These are phyloP conservation scores for Zasmidium citrigriseum DNA, from an alignment of 2,329 filamentous ascomycete genomes.

Conservation along the genomic window DNA sequence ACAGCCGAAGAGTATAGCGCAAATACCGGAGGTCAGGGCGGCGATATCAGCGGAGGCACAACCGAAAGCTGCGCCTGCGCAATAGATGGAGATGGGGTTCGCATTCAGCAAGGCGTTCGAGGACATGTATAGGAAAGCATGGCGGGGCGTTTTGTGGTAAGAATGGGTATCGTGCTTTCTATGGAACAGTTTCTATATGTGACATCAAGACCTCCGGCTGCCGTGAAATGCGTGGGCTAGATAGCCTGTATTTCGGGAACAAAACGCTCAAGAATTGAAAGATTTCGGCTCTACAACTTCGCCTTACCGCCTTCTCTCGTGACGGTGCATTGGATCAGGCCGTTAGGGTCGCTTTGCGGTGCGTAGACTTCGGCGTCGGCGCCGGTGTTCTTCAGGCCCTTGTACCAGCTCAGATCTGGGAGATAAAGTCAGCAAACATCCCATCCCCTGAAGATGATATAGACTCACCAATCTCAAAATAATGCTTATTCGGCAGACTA, in stretches of 20 bases:
- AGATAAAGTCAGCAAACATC: conserved; percentile 11
- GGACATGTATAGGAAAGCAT: conserved; percentile 12
- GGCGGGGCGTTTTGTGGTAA: conserved; percentile 2
- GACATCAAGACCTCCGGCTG: background rate
- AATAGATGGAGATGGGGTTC: background rate
- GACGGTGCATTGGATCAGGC: conserved; percentile 92
- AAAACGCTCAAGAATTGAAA: background rate
- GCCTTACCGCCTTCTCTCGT: conserved; percentile 51
- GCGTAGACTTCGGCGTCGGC: conserved; percentile 94
- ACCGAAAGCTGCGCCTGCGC: conserved; percentile 1
- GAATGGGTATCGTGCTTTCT: conserved; percentile 6
- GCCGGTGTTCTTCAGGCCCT: conserved; percentile 91
- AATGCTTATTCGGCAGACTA: conserved; percentile 94
- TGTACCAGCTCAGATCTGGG: conserved; percentile 92
- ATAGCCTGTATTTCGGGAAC: background rate
- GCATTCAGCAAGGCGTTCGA: conserved; percentile 16
- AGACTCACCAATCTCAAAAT: conserved; percentile 85
- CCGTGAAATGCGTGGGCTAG: background rate
- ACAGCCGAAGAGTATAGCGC: conserved; percentile 26
- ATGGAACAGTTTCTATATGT: conserved; percentile 2
- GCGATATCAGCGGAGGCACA: conserved; percentile 28
- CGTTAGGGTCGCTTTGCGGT: conserved; percentile 89
- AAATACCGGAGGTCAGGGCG: conserved; percentile 40
- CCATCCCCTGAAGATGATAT: background rate
- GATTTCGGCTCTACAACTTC: conserved; percentile 25